Base-by-base conservation (phyloP, 257 asterid species). In the Solanum pennellii region DNA sequence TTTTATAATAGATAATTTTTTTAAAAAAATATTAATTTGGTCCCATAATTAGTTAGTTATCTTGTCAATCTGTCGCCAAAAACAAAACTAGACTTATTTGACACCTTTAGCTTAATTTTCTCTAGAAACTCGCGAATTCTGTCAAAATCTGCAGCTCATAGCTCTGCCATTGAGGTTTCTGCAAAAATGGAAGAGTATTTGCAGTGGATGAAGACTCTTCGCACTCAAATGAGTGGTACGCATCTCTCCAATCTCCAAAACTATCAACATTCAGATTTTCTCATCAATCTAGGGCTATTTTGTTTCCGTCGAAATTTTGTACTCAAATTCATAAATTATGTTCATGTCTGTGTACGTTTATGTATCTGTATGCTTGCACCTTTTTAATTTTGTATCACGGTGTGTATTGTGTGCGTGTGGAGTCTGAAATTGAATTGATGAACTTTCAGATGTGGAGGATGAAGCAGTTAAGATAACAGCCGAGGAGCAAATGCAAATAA, bases 361-460 rank as follows among this genome's bases (percentile, higher is more conserved):
- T 25, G 83, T 42, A 42, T n/a, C 60, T 42, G 39, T 44, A 25
- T 44, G 16, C 25, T 77, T 45, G 83, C 83, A 3, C 13, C 14
- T 77, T n/a, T 25, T 44, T 9, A 8, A 27, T 45, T 45, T 59
- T 44, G 84, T 77, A 77, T 77, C 31, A 77, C 15, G 14, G 39
- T 77, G 15, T 77, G 62, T 25, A 25, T 42, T 21, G 33, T 39
- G 20, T 74, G 82, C 27, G 52, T 74, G 27, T 37, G 47, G 82
- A 37, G 82, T 37, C 18, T 74, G 20, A 75, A 75, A 41, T 37
- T 71, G 69, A 29, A 56, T 49, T 56, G 85, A 86, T 59, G 25
- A 44, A 29, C 79, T 87, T 92, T 90, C 93, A 96, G 99, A 96
- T 93, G 99, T 91, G 90, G 99, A 96, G 89, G 99, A 96, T 93